phyloP scores from a whole-genome alignment of 2,329 filamentous ascomycete genomes.

The Dothistroma pini region DNA sequence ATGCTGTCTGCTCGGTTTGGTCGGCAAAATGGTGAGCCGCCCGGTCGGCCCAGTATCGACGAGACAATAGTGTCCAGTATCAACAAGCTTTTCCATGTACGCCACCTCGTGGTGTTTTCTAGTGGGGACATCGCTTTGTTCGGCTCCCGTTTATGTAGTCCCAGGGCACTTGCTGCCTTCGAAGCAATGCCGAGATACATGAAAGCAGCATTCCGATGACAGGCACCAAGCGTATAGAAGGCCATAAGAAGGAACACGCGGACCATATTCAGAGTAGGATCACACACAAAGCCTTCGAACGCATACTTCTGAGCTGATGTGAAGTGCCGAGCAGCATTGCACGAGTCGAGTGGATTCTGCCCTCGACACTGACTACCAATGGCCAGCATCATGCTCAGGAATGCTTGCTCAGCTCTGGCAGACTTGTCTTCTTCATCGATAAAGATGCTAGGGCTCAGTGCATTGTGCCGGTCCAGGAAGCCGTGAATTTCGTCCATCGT shows the following conservation, averaged over 20 bases:
- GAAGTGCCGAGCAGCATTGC: slow-evolving; percentile 42
- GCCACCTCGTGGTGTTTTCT: slow-evolving; percentile 30
- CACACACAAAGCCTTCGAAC: slow-evolving; percentile 51
- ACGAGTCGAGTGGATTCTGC: slow-evolving; percentile 14
- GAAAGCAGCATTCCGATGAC: slow-evolving; percentile 58
- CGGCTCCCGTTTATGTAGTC: slow-evolving; percentile 45
- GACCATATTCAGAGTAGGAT: slow-evolving; percentile 53
- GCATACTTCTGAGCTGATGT: slow-evolving; percentile 47
- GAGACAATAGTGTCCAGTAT: slow-evolving; percentile 48
- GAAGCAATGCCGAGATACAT: slow-evolving; percentile 61
- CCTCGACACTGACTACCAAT: slow-evolving; percentile 50
- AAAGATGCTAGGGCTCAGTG: slow-evolving; percentile 18
- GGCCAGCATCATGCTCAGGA: slow-evolving; percentile 44
- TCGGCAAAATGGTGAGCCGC: slow-evolving; percentile 24
- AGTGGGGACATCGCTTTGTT: slow-evolving; percentile 16
- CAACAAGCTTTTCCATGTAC: slow-evolving; percentile 48
- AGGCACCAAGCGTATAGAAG: slow-evolving; percentile 58
- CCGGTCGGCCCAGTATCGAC: slow-evolving; percentile 49
- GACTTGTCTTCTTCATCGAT: slow-evolving; percentile 28
- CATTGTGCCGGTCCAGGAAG: slow-evolving; percentile 19
- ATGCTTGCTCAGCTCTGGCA: slow-evolving; percentile 36
- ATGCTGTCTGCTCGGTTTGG: slow-evolving; percentile 16
- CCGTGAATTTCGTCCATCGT: slow-evolving; percentile 29
- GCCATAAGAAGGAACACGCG: slow-evolving; percentile 54
- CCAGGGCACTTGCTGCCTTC: slow-evolving; percentile 55